Base-by-base conservation (phyloP, 768 basidiomycete species). In the Lactifluus piperatus region DNA sequence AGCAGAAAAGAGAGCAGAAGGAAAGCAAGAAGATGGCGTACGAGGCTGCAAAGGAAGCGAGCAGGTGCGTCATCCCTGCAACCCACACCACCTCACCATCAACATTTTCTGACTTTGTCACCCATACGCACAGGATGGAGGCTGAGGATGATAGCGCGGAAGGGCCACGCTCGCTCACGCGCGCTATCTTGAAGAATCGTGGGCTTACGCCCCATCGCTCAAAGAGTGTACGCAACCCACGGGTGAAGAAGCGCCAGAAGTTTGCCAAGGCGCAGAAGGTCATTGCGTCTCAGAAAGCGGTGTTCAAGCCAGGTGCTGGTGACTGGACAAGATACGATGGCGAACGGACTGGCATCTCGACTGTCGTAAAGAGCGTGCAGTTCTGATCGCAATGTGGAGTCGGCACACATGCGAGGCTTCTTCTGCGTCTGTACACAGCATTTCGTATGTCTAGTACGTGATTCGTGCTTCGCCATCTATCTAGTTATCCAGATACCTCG, bases 201-300 rank as follows among this genome's bases (percentile, higher is more conserved):
- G 95, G 97, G 57, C 83, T 98, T 52, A 97, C 94, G 16, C 94
- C 95, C 5, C 84, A 79, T 62, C 83, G 97, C 57, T 76, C 88
- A 44, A 97, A 98, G 74, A 79, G 80, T 56, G 91, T 92, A 37
- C 91, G 94, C 64, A 99, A 99, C 75, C 94, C 95, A 43, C 84
- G 97, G 61, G 94, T 98, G 72, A 98, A 97, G 82, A 99, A 99
- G 72, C 82, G 92, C 34, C 80, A 86, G 73, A 86, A 80, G 68
- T 98, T 86, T 77, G 94, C 94, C 68, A 88, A 97, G 74, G 95
- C 94, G 63, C 91, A 95, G 78, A 93, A 89, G 75, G 92, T 86
- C 74, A 75, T 97, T 14, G 74, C 86, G 29, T 93, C 89, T 24
- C 92, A 94, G 72, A 88, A 91, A 71, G 84, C 94, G 18, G 79